Conservation (phyloP, 257 asterid genomes). For the Apocynum venetum region DNA sequence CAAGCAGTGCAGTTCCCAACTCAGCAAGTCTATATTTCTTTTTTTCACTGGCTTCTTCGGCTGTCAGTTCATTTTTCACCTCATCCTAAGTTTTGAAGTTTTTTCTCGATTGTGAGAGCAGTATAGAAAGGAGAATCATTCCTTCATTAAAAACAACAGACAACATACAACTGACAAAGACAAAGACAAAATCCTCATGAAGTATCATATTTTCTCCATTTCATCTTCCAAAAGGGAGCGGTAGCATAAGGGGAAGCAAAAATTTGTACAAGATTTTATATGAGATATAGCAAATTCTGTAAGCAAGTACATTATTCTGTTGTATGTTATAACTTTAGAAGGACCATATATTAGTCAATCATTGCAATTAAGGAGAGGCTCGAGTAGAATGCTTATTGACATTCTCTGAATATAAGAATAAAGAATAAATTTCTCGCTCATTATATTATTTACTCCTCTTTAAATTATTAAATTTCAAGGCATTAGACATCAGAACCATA, state of each 20-base stretch:
- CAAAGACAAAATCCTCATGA: neutral
- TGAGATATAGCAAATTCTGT: neutral
- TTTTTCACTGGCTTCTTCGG: slow-evolving; percentile 66
- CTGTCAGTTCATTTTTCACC: slow-evolving; percentile 70
- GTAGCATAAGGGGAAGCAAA: neutral
- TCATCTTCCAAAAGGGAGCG: neutral
- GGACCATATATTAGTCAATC: neutral
- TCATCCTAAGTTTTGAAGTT: slow-evolving; percentile 44
- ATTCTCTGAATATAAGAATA: neutral
- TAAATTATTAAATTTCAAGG: neutral
- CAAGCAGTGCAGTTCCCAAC: slow-evolving; percentile 79
- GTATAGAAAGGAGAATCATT: neutral
- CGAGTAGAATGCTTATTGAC: neutral
- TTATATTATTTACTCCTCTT: neutral
- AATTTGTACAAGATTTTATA: neutral
- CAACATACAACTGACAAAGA: neutral
- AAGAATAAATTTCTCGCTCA: neutral
- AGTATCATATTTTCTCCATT: neutral
- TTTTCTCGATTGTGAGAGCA: neutral
- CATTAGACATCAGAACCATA: neutral
- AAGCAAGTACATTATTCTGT: neutral
- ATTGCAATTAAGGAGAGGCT: neutral
- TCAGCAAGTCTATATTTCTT: slow-evolving; percentile 84
- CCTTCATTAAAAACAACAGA: neutral
- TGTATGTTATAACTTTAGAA: neutral